These are phyloP conservation scores for Diaporthe velutina DNA, from an alignment of 2,329 filamentous ascomycete species.

Conservation along the genomic window DNA sequence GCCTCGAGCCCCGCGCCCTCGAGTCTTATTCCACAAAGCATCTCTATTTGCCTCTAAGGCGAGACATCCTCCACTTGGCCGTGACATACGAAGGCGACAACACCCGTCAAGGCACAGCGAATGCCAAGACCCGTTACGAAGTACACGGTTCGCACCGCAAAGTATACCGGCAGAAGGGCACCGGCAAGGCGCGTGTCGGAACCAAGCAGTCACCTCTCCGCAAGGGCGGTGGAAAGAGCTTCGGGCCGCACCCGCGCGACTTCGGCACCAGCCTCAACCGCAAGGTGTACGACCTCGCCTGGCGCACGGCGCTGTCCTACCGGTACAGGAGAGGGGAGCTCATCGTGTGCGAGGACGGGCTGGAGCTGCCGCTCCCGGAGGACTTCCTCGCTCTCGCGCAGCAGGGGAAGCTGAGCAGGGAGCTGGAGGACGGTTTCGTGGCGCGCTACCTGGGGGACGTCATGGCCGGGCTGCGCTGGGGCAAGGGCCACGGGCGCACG, in stretches of 20 bases:
- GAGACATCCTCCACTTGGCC: slow-evolving; percentile 92
- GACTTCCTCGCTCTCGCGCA: slow-evolving; percentile 60
- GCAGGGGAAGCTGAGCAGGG: slow-evolving; percentile 49
- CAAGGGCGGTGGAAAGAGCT: slow-evolving; percentile 86
- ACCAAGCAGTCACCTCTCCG: slow-evolving; percentile 85
- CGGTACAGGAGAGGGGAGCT: slow-evolving; percentile 90
- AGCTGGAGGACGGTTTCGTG: slow-evolving; percentile 62
- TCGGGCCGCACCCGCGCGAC: slow-evolving; percentile 92
- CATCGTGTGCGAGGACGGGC: slow-evolving; percentile 83
- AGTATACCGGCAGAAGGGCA: slow-evolving; percentile 88
- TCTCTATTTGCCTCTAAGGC: slow-evolving; percentile 86
- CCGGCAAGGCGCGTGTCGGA: slow-evolving; percentile 83
- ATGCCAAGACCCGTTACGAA: slow-evolving; percentile 83
- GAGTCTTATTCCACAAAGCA: slow-evolving; percentile 85
- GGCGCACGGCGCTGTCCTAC: slow-evolving; percentile 93
- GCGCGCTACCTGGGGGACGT: slow-evolving; percentile 75
- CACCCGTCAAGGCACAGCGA: slow-evolving; percentile 88
- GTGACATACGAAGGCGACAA: slow-evolving; percentile 93
- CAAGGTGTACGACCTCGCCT: slow-evolving; percentile 96
- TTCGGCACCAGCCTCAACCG: slow-evolving; percentile 85
- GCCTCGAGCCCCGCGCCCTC: slow-evolving; percentile 84
- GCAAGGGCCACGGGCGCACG: slow-evolving; percentile 75
- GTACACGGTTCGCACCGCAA: slow-evolving; percentile 88
- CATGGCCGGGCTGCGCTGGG: slow-evolving; percentile 78
- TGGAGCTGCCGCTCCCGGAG: slow-evolving; percentile 73